Evolutionary conservation across 2,329 filamentous ascomycete genomes (phyloP).

Genomic region (Capronia americana): DNA sequence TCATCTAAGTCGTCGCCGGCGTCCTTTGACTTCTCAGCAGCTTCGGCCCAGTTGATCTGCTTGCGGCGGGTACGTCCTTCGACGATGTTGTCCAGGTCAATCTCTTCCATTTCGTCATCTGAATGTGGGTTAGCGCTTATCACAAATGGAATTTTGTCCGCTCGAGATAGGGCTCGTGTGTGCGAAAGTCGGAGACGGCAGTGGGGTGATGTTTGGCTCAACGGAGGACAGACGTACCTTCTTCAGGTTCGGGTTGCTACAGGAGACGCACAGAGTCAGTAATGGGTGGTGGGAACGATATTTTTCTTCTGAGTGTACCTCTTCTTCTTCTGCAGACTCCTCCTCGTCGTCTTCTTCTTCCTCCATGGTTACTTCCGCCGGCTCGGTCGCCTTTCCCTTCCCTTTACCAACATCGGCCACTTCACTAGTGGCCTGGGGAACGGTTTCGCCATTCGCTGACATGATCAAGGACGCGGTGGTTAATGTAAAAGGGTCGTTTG

Average conservation of each 20-base stretch:
- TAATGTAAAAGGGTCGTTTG: background rate
- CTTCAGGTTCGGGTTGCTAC: conserved; percentile 32
- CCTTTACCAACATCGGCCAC: conserved; percentile 65
- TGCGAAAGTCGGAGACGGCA: background rate
- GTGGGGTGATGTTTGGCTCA: background rate
- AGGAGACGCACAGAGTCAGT: conserved; percentile 19
- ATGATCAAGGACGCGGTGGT: conserved; percentile 22
- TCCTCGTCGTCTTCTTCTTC: conserved; percentile 75
- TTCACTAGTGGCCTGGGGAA: conserved; percentile 32
- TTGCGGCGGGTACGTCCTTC: conserved; percentile 88
- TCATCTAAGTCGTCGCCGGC: conserved; percentile 71
- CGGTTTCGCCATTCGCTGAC: conserved; percentile 39
- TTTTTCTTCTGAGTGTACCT: conserved; percentile 1
- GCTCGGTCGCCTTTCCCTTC: conserved; percentile 79
- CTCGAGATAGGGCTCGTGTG: background rate
- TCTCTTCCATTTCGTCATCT: conserved; percentile 86
- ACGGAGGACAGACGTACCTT: conserved; percentile 24
- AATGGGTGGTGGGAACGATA: background rate
- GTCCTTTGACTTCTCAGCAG: conserved; percentile 80
- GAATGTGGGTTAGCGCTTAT: conserved; percentile 54
- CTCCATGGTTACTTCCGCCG: conserved; percentile 64
- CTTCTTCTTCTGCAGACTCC: conserved; percentile 68
- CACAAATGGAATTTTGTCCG: background rate
- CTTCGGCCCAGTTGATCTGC: conserved; percentile 91
- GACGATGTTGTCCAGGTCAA: conserved; percentile 89